Evolutionary conservation across 371 early-diverging fungal genomes (phyloP).

Genomic region (Mucor plumbeus): DNA sequence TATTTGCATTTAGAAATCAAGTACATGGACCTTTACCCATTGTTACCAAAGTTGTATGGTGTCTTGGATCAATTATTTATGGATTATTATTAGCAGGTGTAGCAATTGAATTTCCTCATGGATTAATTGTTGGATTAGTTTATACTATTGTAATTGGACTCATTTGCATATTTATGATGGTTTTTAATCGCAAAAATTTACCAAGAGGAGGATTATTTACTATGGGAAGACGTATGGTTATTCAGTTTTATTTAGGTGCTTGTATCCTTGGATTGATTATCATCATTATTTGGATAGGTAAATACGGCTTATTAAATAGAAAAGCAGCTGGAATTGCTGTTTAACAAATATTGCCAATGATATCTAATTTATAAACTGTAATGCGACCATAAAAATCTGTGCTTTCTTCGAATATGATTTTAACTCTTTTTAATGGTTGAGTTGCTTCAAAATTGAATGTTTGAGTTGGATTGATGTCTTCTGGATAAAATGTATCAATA

Average conservation of each 20-base stretch:
- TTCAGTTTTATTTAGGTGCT: constrained; percentile 52
- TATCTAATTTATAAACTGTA: constrained; percentile 79
- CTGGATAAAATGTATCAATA: constrained; percentile 61
- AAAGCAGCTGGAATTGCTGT: constrained; percentile 36
- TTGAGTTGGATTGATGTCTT: constrained; percentile 68
- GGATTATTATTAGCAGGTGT: constrained; percentile 50
- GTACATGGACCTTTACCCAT: constrained; percentile 37
- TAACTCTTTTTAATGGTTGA: constrained; percentile 48
- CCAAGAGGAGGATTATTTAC: constrained; percentile 44
- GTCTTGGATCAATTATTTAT: constrained; percentile 41
- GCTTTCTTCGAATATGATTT: constrained; percentile 76
- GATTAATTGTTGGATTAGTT: constrained; percentile 43
- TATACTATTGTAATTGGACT: constrained; percentile 42
- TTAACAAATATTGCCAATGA: constrained; percentile 50
- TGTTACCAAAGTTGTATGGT: constrained; percentile 34
- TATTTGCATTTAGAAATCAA: constrained; percentile 55
- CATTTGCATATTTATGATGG: constrained; percentile 28
- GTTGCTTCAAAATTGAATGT: constrained; percentile 29
- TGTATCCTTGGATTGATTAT: constrained; percentile 49
- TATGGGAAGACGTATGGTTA: constrained; percentile 53
- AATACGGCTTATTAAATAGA: constrained; percentile 49
- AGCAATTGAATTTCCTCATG: constrained; percentile 53
- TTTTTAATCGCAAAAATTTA: constrained; percentile 30
- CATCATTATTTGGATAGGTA: constrained; percentile 53
- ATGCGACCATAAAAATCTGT: constrained; percentile 92